Percentiles rank a stretch among this genome's conserved stretches.
These are phyloP conservation scores for Suillus luteus DNA, from an alignment of 768 basidiomycete genomes.

Conservation along the genomic window DNA sequence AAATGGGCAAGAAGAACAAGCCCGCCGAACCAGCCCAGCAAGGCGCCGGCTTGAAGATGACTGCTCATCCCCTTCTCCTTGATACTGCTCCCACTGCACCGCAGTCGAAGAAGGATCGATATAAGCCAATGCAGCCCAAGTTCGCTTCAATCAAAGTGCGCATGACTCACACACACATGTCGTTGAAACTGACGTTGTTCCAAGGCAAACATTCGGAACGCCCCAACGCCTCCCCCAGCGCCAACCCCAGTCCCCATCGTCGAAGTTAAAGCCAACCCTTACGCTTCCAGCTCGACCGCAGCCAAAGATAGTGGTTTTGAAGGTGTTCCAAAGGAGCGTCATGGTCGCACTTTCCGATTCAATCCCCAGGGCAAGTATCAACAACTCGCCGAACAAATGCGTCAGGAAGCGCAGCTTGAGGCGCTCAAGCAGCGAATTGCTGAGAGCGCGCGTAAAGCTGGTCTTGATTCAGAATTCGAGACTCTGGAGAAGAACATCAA, in stretches of 20 bases:
- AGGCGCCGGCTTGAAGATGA: constrained; percentile 86
- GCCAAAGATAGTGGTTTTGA: constrained; percentile 69
- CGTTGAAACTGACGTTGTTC: constrained; percentile 8
- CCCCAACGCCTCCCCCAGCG: constrained; percentile 58
- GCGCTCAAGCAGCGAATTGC: constrained; percentile 91
- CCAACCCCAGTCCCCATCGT: constrained; percentile 39
- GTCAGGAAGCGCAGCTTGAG: constrained; percentile 81
- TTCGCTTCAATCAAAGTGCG: constrained; percentile 91
- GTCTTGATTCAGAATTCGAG: constrained; percentile 90
- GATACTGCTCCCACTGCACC: constrained; percentile 56
- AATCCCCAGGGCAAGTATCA: constrained; percentile 93
- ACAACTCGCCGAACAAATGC: constrained; percentile 66
- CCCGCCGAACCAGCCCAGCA: constrained; percentile 68
- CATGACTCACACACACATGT: not conserved
- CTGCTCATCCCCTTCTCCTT: constrained; percentile 83
- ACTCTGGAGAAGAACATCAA: constrained; percentile 88
- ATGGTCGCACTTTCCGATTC: constrained; percentile 76
- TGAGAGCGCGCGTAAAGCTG: constrained; percentile 90
- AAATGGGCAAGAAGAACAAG: constrained; percentile 54
- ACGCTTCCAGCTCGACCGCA: constrained; percentile 52
- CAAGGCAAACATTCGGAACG: constrained; percentile 77
- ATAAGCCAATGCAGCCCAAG: constrained; percentile 99
- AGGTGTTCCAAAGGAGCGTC: constrained; percentile 70
- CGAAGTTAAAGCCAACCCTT: constrained; percentile 69
- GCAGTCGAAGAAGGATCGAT: constrained; percentile 86